Evolutionary conservation across 805 yeast genomes (phyloP).

Genomic region (Wickerhamiella sorbophila): DNA sequence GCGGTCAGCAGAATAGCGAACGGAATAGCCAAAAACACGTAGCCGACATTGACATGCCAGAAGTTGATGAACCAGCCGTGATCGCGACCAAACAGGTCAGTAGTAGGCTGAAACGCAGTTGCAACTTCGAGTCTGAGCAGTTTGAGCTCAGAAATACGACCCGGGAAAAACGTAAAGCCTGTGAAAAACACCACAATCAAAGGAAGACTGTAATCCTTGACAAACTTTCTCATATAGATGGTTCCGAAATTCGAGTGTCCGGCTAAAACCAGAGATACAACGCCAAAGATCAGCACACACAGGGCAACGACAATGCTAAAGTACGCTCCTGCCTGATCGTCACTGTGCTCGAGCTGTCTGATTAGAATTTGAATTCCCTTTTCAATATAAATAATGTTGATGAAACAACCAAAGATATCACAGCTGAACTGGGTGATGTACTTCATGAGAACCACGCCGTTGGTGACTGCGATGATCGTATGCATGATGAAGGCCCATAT

Average conservation of each 20-base stretch:
- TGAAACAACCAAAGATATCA: conserved; percentile 86
- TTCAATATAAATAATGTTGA: conserved; percentile 73
- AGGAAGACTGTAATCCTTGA: conserved; percentile 81
- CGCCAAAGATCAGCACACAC: conserved; percentile 64
- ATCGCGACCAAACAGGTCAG: conserved; percentile 20
- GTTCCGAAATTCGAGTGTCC: conserved; percentile 46
- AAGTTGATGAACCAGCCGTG: conserved; percentile 69
- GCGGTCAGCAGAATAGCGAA: conserved; percentile 77
- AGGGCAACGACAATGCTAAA: conserved; percentile 63
- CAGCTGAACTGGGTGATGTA: conserved; percentile 73
- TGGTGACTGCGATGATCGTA: conserved; percentile 51
- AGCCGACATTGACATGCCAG: conserved; percentile 58
- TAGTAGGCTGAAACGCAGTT: conserved; percentile 62
- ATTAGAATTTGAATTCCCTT: conserved; percentile 76
- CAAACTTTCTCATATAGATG: conserved; percentile 45
- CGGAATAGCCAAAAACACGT: conserved; percentile 81
- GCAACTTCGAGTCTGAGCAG: conserved; percentile 57
- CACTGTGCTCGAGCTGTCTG: conserved; percentile 44
- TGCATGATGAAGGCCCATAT: conserved; percentile 84
- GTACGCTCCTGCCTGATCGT: conserved; percentile 38
- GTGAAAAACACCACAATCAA: conserved; percentile 75
- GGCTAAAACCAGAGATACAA: conserved; percentile 46
- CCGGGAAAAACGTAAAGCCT: conserved; percentile 87
- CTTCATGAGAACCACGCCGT: conserved; percentile 50
- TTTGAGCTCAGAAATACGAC: conserved; percentile 41